These are phyloP conservation scores for Backusella luteola DNA, from an alignment of 192 early-diverging fungal genomes.

Conservation along the genomic window DNA sequence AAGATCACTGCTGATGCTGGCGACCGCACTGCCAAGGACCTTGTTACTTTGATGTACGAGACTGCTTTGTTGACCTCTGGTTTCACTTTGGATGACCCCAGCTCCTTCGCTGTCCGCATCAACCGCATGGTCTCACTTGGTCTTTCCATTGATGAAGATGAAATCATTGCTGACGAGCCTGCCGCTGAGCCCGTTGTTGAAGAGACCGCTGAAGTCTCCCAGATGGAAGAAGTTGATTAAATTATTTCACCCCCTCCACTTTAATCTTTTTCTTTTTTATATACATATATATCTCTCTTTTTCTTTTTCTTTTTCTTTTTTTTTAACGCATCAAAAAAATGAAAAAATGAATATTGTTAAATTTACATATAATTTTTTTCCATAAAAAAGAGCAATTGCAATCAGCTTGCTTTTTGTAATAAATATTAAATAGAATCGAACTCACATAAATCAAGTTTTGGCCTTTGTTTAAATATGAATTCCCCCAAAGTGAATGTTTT, in stretches of 20 bases:
- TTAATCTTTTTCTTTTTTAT: neutral
- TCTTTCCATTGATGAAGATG: constrained; percentile 88
- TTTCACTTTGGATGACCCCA: constrained; percentile 96
- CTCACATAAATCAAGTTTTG: neutral
- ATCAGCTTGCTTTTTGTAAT: constrained; percentile 3
- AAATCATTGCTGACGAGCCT: constrained; percentile 43
- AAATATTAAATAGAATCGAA: constrained; percentile 9
- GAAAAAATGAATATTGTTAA: constrained; percentile 9
- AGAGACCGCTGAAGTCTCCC: constrained; percentile 53
- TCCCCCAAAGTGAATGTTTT: neutral
- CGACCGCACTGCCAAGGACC: constrained; percentile 98
- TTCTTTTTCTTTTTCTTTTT: neutral
- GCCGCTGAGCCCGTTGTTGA: constrained; percentile 44
- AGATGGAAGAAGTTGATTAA: constrained; percentile 76
- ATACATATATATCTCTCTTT: neutral
- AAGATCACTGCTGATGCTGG: constrained; percentile 95
- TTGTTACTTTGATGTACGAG: constrained; percentile 94
- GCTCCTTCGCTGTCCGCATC: constrained; percentile 90
- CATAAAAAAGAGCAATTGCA: neutral
- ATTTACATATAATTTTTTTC: constrained; percentile 8
- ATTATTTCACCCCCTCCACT: constrained; percentile 5
- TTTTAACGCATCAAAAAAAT: constrained; percentile 3
- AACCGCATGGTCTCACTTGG: constrained; percentile 99
- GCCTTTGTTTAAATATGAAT: neutral
- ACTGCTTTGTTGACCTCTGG: constrained; percentile 95